phyloP scores from a whole-genome alignment of 2,329 filamentous ascomycete genomes.

The Diplodia intermedia region DNA sequence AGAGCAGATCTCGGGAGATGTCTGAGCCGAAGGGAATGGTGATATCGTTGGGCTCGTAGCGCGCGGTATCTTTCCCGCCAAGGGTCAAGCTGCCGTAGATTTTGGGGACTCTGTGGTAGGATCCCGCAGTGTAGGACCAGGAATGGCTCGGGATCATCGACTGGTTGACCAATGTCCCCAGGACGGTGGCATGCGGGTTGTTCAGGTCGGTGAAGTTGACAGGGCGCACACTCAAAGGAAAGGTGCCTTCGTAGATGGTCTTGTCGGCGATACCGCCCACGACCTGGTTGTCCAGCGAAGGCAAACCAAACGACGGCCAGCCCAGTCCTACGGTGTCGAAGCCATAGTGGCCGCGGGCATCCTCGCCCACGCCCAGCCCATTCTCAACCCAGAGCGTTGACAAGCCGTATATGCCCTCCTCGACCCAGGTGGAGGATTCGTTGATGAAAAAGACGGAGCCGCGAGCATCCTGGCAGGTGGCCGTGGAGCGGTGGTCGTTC shows the following conservation, averaged over 20 bases:
- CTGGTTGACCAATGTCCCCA: conserved; percentile 42
- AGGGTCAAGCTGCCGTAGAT: conserved; percentile 46
- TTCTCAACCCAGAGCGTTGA: conserved; percentile 39
- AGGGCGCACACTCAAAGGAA: conserved; percentile 48
- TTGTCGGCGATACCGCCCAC: conserved; percentile 47
- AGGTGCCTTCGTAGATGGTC: conserved; percentile 48
- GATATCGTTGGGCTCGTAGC: conserved; percentile 42
- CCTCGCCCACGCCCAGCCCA: conserved; percentile 41
- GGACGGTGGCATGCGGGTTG: conserved; percentile 42
- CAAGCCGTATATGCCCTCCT: conserved; percentile 44
- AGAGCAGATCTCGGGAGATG: conserved; percentile 41
- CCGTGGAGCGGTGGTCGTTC: conserved; percentile 34
- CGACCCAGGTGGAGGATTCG: conserved; percentile 44
- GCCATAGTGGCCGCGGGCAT: conserved; percentile 44
- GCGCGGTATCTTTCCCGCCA: conserved; percentile 49
- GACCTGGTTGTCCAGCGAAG: conserved; percentile 44
- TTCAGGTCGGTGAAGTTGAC: conserved; percentile 51
- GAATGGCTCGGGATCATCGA: conserved; percentile 47
- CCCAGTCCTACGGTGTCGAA: conserved; percentile 46
- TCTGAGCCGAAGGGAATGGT: conserved; percentile 41
- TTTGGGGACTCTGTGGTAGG: conserved; percentile 41
- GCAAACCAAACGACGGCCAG: conserved; percentile 38
- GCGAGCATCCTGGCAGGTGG: conserved; percentile 41
- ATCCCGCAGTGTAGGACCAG: conserved; percentile 53
- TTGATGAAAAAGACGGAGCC: conserved; percentile 44